phyloP scores from a whole-genome alignment of 768 basidiomycete species.

The Pleurotus djamor region DNA sequence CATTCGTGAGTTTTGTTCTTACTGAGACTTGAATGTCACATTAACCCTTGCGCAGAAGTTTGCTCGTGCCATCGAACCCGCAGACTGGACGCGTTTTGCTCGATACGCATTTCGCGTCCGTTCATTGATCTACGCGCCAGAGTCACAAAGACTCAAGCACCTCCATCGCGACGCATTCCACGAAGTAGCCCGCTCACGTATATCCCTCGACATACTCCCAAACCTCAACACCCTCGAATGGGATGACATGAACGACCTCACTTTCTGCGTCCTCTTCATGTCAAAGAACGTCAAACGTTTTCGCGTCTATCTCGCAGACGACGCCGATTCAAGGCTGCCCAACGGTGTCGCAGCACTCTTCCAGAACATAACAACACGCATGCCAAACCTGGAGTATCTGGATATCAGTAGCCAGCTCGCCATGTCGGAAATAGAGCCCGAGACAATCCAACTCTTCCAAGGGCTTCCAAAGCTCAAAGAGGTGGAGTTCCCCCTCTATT shows the following conservation, averaged over 20 bases:
- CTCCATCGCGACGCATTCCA: slow-evolving; percentile 39
- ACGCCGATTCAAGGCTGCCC: slow-evolving; percentile 16
- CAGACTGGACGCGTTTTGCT: slow-evolving; percentile 55
- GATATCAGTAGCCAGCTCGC: slow-evolving; percentile 42
- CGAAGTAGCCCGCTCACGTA: slow-evolving; percentile 55
- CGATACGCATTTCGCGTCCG: slow-evolving; percentile 53
- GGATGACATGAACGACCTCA: slow-evolving; percentile 24
- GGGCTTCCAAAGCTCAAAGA: slow-evolving; percentile 42
- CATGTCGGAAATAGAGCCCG: slow-evolving; percentile 36
- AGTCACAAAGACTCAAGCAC: slow-evolving; percentile 17
- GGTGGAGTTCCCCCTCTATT: slow-evolving; percentile 50
- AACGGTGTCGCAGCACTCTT: slow-evolving; percentile 20
- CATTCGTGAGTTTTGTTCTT: slow-evolving; percentile 17
- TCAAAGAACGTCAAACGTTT: slow-evolving; percentile 45
- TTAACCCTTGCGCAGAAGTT: slow-evolving; percentile 33
- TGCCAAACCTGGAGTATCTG: slow-evolving; percentile 47
- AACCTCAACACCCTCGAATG: slow-evolving; percentile 51
- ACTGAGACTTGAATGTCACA: not conserved
- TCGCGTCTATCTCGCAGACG: slow-evolving; percentile 20
- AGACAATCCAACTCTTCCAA: slow-evolving; percentile 34
- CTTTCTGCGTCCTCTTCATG: slow-evolving; percentile 51
- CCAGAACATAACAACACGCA: slow-evolving; percentile 40
- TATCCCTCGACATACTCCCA: slow-evolving; percentile 51
- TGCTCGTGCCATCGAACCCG: slow-evolving; percentile 33
- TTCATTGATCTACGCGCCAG: slow-evolving; percentile 21